Evolutionary conservation across 495 filamentous ascomycete species (phyloP), one percentile per base, ranked within the genome.

Genomic region (Talaromyces borbonicus): DNA sequence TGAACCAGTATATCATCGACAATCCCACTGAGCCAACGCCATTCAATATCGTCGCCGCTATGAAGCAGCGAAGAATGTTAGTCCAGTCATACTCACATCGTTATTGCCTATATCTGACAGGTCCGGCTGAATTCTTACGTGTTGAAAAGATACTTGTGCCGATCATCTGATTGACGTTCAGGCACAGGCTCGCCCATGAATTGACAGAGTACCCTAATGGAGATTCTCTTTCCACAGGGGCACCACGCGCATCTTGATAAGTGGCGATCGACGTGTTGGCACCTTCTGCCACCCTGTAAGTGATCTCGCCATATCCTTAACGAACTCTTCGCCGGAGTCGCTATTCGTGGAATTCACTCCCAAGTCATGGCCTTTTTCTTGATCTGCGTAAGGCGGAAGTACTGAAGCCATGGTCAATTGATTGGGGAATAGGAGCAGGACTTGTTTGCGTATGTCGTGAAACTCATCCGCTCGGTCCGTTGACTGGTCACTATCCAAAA

Each of bases 81-180:
- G 38, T 12, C 16, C 14, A 20, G 7, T 5, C 9, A 12, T 35
- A 19, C 1, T 2, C 26, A 5, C 18, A 48, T 7, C n/a, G n/a
- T n/a, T n/a, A n/a, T n/a, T n/a, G n/a, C n/a, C n/a, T n/a, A n/a
- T n/a, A n/a, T n/a, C n/a, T n/a, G 9, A 36, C n/a, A 26, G 9
- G 3, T 20, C 25, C 33, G 15, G 12, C 8, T 2, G 6, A 14
- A 23, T 4, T 20, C 75, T 52, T 41, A 80, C 77, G 79, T 5
- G 79, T 81, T 14, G 77, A 79, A 56, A 77, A 84, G 3, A 84
- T 69, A 9, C 80, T 79, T 0, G 79, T 82, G 0, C 80, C 80
- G 45, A 84, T 71, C 78, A 83, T 84, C 55, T 75, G 72, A 49
- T 72, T 77, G 20, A 84, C 51, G 48, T 83, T 83, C 20, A 84